A percentile compares a stretch with the other conserved stretches of the same genome.
Evolutionary conservation across 257 asterid species (phyloP).

Genomic region (Capsicum pubescens): DNA sequence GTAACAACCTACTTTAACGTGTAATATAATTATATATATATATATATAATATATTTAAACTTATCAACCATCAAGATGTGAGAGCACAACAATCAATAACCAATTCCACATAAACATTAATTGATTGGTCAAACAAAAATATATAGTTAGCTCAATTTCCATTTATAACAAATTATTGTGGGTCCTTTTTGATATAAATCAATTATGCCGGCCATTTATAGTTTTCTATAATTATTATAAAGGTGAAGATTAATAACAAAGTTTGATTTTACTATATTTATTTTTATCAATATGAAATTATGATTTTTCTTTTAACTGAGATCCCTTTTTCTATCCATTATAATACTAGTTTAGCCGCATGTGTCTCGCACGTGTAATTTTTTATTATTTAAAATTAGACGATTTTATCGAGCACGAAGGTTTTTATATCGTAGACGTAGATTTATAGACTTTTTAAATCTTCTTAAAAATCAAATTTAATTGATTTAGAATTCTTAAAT

Average conservation of each 20-base stretch:
- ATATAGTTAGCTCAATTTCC: constrained; percentile 19
- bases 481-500: no score
- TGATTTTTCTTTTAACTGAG: neutral
- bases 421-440: no score
- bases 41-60: neutral
- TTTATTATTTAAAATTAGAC: no score
- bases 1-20: no score
- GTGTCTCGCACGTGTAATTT: no score
- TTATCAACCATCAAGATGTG: neutral
- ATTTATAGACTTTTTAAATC: no score
- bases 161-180: neutral
- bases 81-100: constrained; percentile 7
- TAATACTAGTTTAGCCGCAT: neutral
- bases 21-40: neutral
- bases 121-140: constrained; percentile 28
- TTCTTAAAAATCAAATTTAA: no score
- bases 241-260: constrained; percentile 21
- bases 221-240: neutral
- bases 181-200: constrained; percentile 23
- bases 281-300: constrained; percentile 7
- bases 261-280: constrained; percentile 2
- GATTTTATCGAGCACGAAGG: no score
- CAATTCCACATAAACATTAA: constrained; percentile 19
- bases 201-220: constrained; percentile 23
- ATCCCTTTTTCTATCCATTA: neutral